Evolutionary conservation across 78 protist genomes (phyloP).

Genomic region (Dictyostelium brefeldianum): DNA sequence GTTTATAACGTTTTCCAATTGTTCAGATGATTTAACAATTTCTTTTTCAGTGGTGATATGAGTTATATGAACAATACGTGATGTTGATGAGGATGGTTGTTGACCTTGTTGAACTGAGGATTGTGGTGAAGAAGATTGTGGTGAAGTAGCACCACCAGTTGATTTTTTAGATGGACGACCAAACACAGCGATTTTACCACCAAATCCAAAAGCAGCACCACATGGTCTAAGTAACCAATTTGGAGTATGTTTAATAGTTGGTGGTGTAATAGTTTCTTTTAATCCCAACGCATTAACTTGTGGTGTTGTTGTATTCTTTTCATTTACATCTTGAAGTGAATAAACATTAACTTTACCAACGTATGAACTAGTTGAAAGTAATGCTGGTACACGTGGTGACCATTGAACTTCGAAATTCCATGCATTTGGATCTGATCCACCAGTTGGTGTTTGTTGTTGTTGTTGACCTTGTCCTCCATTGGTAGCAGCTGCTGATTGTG

Average conservation of each 20-base stretch:
- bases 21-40: conserved; percentile 28
- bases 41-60: conserved; percentile 68
- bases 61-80: conserved; percentile 8
- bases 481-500: background rate
- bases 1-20: conserved; percentile 31
- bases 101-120: conserved; percentile 10
- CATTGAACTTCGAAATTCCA: conserved; percentile 96
- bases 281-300: conserved; percentile 50
- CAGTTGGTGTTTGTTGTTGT: background rate
- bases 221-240: conserved; percentile 87
- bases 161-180: background rate
- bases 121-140: background rate
- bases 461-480: background rate
- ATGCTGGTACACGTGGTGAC: conserved; percentile 90
- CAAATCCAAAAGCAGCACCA: conserved; percentile 95
- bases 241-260: conserved; percentile 68
- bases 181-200: conserved; percentile 91
- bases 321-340: conserved; percentile 67
- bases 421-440: conserved; percentile 13
- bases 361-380: conserved; percentile 87
- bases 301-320: background rate
- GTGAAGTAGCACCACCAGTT: background rate
- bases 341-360: conserved; percentile 83
- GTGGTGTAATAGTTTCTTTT: conserved; percentile 17
- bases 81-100: background rate